A percentile compares a stretch with the other conserved stretches of the same genome.
phyloP scores from a whole-genome alignment of 169 alveolate genomes.

The Fabrea salina region DNA sequence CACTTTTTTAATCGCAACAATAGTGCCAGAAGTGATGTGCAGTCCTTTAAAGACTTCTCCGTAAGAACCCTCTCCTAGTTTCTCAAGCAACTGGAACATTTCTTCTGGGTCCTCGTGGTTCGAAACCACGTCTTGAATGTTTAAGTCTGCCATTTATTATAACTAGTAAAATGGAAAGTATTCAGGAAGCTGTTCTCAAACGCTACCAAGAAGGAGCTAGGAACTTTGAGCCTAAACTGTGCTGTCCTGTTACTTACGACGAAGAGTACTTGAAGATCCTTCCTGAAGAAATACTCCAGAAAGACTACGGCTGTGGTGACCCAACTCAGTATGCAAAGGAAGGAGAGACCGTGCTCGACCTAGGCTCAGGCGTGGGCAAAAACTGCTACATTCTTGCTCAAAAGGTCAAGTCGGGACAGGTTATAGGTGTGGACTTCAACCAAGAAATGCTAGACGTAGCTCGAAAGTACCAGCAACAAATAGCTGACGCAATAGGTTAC shows the following conservation, averaged over 20 bases:
- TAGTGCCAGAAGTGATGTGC: slow-evolving; percentile 72
- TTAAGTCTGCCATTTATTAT: background rate
- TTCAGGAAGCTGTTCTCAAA: no score
- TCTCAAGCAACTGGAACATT: slow-evolving; percentile 34
- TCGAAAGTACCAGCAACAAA: slow-evolving; percentile 38
- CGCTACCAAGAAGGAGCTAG: no score
- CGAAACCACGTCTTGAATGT: slow-evolving; percentile 29
- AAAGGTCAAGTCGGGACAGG: slow-evolving; percentile 33
- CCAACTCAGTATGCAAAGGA: slow-evolving; percentile 34
- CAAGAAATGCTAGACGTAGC: slow-evolving; percentile 52
- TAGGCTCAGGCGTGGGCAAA: slow-evolving; percentile 46
- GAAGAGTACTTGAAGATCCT: slow-evolving; percentile 31
- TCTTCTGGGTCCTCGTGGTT: slow-evolving; percentile 37
- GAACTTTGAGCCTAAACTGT: no score
- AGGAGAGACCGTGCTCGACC: slow-evolving; percentile 35
- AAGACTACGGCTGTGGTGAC: slow-evolving; percentile 46
- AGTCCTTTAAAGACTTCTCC: slow-evolving; percentile 82
- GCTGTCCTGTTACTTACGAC: slow-evolving; percentile 32
- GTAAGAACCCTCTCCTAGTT: slow-evolving; percentile 80
- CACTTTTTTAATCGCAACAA: slow-evolving; percentile 58
- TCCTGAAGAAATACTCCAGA: slow-evolving; percentile 36
- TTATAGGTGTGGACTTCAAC: slow-evolving; percentile 44
- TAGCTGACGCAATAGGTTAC: slow-evolving; percentile 43
- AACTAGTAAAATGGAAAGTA: background rate
- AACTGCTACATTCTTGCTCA: slow-evolving; percentile 31